Percentiles rank a stretch among this genome's conserved stretches.
Conservation (phyloP, 805 yeast genomes). For the Kodamaea kaohsiungensis region DNA sequence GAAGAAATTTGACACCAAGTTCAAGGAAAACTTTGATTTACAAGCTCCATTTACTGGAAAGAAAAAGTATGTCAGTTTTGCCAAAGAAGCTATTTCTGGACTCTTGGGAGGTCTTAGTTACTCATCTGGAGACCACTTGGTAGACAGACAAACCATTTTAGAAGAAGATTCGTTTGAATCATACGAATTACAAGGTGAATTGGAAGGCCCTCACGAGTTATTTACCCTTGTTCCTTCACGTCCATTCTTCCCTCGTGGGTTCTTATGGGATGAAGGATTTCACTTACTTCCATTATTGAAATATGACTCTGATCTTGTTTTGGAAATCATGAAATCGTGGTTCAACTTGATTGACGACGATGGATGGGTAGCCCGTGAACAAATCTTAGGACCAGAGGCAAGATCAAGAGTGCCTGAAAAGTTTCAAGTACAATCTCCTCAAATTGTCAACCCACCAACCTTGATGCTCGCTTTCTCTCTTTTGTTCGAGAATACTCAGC, state of each 20-base stretch:
- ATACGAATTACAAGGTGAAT: constrained; percentile 49
- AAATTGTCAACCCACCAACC: constrained; percentile 95
- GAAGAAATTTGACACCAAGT: constrained; percentile 51
- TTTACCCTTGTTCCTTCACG: constrained; percentile 89
- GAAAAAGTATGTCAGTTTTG: constrained; percentile 53
- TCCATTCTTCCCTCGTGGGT: constrained; percentile 94
- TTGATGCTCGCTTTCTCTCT: constrained; percentile 71
- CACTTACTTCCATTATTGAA: constrained; percentile 80
- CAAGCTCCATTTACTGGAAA: constrained; percentile 52
- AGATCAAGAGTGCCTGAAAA: constrained; percentile 83
- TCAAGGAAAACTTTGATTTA: constrained; percentile 50
- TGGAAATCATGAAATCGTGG: constrained; percentile 87
- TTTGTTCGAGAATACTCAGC: constrained; percentile 40
- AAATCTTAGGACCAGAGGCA: constrained; percentile 88
- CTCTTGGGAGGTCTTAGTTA: constrained; percentile 89
- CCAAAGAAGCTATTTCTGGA: constrained; percentile 77
- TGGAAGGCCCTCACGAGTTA: constrained; percentile 76
- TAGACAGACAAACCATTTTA: constrained; percentile 68
- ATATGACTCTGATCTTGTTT: constrained; percentile 78
- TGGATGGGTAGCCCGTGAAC: constrained; percentile 98
- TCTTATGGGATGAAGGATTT: constrained; percentile 98
- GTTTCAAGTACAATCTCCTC: constrained; percentile 83
- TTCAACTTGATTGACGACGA: constrained; percentile 78
- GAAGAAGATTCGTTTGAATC: constrained; percentile 71
- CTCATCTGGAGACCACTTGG: constrained; percentile 78